phyloP scores from a whole-genome alignment of 2,329 filamentous ascomycete genomes.

The Talaromyces funiculosus region DNA sequence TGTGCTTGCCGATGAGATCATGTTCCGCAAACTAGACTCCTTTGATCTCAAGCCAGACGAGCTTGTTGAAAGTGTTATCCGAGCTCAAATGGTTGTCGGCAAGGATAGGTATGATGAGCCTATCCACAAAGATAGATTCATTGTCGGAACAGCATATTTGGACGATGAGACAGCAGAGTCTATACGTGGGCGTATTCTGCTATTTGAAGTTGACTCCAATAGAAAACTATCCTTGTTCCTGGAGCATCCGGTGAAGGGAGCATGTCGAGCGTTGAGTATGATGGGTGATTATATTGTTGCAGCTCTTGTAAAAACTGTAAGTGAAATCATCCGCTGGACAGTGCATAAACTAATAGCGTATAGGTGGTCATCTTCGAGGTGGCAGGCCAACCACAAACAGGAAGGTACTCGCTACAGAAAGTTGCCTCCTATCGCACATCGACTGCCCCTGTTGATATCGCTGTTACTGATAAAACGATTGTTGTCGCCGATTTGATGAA shows the following conservation, averaged over 20 bases:
- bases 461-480: slow-evolving; percentile 67
- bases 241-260: slow-evolving; percentile 66
- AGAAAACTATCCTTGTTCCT: slow-evolving; percentile 67
- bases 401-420: slow-evolving; percentile 55
- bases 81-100: slow-evolving; percentile 63
- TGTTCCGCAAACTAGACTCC: slow-evolving; percentile 72
- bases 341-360: slow-evolving; percentile 15
- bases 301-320: slow-evolving; percentile 80
- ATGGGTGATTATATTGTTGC: slow-evolving; percentile 74
- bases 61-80: slow-evolving; percentile 77
- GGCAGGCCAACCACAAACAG: slow-evolving; percentile 26
- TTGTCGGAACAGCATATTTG: slow-evolving; percentile 83
- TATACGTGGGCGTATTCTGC: slow-evolving; percentile 70
- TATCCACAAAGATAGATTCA: slow-evolving; percentile 61
- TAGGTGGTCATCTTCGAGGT: slow-evolving; percentile 57
- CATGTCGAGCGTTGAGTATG: slow-evolving; percentile 72
- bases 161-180: slow-evolving; percentile 53
- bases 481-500: slow-evolving; percentile 93
- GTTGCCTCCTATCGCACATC: slow-evolving; percentile 72
- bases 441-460: slow-evolving; percentile 76
- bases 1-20: slow-evolving; percentile 81
- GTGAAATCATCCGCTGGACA: slow-evolving; percentile 17
- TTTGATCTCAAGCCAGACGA: slow-evolving; percentile 63
- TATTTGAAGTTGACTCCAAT: slow-evolving; percentile 70
- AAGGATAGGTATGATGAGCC: slow-evolving; percentile 52